A percentile compares a stretch with the other conserved stretches of the same genome.
Conservation (phyloP, 1,284 basidiomycete genomes). For the Trichosporon sp. region DNA sequence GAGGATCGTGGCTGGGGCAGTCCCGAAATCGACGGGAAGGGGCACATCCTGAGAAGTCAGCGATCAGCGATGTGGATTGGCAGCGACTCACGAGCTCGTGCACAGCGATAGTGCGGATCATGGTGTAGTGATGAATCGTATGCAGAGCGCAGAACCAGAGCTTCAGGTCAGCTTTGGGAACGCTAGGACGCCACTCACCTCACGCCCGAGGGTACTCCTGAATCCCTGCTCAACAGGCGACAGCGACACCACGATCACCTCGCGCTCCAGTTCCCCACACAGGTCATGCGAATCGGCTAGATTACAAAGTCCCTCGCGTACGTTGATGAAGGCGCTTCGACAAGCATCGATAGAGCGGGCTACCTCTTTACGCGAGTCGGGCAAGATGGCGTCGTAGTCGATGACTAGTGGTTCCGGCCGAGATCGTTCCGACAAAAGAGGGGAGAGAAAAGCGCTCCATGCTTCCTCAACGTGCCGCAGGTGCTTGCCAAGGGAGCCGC, state of each 20-base stretch:
- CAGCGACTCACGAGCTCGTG: constrained; percentile 39
- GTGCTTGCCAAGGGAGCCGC: constrained; percentile 42
- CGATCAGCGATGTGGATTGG: neutral
- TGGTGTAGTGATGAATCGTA: constrained; percentile 45
- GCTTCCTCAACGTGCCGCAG: constrained; percentile 45
- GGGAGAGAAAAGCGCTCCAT: constrained; percentile 33
- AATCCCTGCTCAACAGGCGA: constrained; percentile 40
- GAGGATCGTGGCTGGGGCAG: constrained; percentile 42
- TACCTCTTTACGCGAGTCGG: constrained; percentile 20
- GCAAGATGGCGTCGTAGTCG: constrained; percentile 39
- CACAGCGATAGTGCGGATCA: constrained; percentile 43
- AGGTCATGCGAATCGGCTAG: constrained; percentile 24
- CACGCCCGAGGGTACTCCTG: constrained; percentile 35
- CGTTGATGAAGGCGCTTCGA: constrained; percentile 20
- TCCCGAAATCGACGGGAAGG: constrained; percentile 43
- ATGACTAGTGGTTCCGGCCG: constrained; percentile 24
- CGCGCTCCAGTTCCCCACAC: constrained; percentile 21
- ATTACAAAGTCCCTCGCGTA: constrained; percentile 24
- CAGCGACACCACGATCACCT: constrained; percentile 33
- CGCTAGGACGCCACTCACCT: constrained; percentile 27
- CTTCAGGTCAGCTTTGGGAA: constrained; percentile 13
- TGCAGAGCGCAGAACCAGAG: constrained; percentile 45
- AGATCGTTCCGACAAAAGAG: constrained; percentile 11
- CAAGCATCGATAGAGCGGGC: constrained; percentile 28
- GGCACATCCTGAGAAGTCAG: constrained; percentile 25